Evolutionary conservation across 257 asterid genomes (phyloP), one percentile per base, ranked within the genome.

Genomic region (Capsicum chinense): DNA sequence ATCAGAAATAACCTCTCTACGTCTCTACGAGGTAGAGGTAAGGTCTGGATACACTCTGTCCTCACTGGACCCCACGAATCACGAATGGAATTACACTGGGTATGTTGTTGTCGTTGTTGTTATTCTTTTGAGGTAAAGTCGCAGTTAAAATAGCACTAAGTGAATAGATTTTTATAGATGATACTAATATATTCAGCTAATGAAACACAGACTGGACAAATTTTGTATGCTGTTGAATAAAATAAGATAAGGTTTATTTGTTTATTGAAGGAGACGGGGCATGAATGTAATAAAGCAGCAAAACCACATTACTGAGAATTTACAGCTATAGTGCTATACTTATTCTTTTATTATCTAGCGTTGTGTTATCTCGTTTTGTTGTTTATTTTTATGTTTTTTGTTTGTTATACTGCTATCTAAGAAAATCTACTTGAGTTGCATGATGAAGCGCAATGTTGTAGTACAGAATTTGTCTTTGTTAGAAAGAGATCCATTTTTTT

Each of bases 201-300:
- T 15, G 79, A 44, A 71, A 71, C 79, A 57, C 44, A 71, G 17
- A 14, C 3, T 26, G n/a, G 5, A 76, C 26, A 76, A 76, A 54
- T 76, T 76, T 5, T 21, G 64, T 52, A 26, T 54, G 81, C 48
- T 14, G 7, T 76, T 76, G 81, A 14, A 52, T 76, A 54, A 52
- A 76, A 52, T 76, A 74, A 12, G 81, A 26, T 26, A 54, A 1
- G 21, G 11, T 52, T 76, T 3, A 26, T 76, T 76, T 76, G 14
- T 4, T 76, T 76, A 76, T 21, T 76, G 81, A 54, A 76, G 64
- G 63, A 76, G 64, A 26, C 64, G 14, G 26, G 63, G 15, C 2
- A 7, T 13, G 63, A 76, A 52, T 52, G 19, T 54, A 52, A 1
- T 26, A 8, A 26, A 33, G 48, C 63, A 6, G 80, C 6, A 74